Percentiles rank a stretch among this genome's conserved stretches.
These are phyloP conservation scores for Dactylorhiza incarnata DNA, from an alignment of 106 monocot species.

Conservation along the genomic window DNA sequence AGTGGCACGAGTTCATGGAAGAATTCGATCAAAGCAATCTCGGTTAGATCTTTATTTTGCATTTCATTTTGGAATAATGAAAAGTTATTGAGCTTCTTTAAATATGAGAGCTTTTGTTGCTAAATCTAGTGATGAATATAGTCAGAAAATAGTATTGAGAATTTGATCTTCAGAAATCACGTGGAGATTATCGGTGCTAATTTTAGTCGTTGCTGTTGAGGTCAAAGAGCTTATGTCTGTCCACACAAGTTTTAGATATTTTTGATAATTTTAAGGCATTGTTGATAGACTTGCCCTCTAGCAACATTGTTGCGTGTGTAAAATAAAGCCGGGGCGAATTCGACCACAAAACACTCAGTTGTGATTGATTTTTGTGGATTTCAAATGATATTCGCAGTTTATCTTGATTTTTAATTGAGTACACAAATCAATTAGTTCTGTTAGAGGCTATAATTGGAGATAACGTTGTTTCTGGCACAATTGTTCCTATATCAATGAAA, in stretches of 20 bases:
- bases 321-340: too few relatives aligned
- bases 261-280: background rate
- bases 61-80: background rate
- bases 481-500: too few relatives aligned
- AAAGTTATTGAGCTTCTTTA: background rate
- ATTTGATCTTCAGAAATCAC: background rate
- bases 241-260: background rate
- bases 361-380: too few relatives aligned
- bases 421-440: too few relatives aligned
- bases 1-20: too few relatives aligned
- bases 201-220: background rate
- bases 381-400: too few relatives aligned
- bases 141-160: background rate
- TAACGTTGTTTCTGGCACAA: too few relatives aligned
- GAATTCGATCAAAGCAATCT: background rate
- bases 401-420: too few relatives aligned
- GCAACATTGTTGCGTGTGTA: background rate
- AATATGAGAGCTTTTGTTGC: background rate
- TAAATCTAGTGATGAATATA: background rate
- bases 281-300: background rate
- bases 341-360: too few relatives aligned
- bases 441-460: too few relatives aligned
- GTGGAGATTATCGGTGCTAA: background rate
- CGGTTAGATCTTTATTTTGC: background rate
- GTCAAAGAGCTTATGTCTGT: background rate